Evolutionary conservation across 2,329 filamentous ascomycete species (phyloP), one percentile per base, ranked within the genome.

Genomic region (Gaeumannomyces sp.): DNA sequence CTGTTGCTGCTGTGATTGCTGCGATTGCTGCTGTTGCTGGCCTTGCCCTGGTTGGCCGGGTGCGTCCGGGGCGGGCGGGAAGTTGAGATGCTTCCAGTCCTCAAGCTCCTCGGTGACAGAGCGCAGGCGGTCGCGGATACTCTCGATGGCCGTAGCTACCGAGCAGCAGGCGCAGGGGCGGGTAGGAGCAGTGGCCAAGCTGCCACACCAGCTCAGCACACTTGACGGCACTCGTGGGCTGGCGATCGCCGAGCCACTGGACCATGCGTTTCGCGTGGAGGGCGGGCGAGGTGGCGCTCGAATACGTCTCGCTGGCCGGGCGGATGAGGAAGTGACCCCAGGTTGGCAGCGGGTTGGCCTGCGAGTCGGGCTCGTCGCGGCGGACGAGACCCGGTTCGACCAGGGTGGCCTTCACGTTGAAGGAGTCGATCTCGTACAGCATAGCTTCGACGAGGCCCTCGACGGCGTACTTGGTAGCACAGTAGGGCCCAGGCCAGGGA

Each of bases 141-240:
- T 97, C 76, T 99, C 94, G 53, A 98, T 94, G 1, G 95, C n/a
- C 94, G 78, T 96, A 98, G 69, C 89, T 96, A 0, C 95, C 95
- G 29, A 98, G 77, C n/a, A 97, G 79, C 66, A 99, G 77, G 45
- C 95, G 81, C 68, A 98, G 75, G 0, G 95, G 95, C 62, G 95
- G 95, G 74, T 93, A 97, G n/a, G 88, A 89, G 78, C 94, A 98
- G 79, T 98, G 95, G 0, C 89, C 95, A 59, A 98, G 79, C 79
- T 97, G 89, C 95, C 95, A 98, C 8, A 97, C 89, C 65, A 98
- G 79, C 79, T 98, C 93, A 3, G 93, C 93, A 66, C 93, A 94
- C 77, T 96, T 97, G 64, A 97, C 89, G 0, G 92, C 92, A 75
- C 92, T 96, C 16, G 93, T 95, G 5, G 94, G 94, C 76, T 98